Conservation (phyloP, 140 eudicot genomes). For the Ambrosia hybrid region DNA sequence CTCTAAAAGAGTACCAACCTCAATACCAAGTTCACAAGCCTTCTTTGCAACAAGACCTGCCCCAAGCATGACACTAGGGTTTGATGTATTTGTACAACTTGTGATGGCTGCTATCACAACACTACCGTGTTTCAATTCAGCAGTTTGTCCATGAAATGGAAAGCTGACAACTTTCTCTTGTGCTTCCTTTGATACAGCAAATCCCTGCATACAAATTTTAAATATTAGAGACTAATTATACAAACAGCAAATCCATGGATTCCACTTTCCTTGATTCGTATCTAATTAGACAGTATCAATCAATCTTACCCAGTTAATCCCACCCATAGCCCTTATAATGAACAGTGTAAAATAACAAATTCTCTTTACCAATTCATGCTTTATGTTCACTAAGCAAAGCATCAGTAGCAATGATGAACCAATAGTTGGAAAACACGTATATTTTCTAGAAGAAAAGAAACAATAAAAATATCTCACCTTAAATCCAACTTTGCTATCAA, state of each 20-base stretch:
- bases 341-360: neutral
- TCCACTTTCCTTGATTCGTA: no score
- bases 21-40: conserved; percentile 92
- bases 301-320: no score
- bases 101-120: conserved; percentile 98
- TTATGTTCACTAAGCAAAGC: neutral
- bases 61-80: conserved; percentile 99
- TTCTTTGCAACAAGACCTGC: conserved; percentile 99
- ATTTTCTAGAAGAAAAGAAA: no score
- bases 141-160: conserved; percentile 87
- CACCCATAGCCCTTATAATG: neutral
- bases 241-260: no score
- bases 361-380: neutral
- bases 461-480: conserved; percentile 49
- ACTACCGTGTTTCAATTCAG: conserved; percentile 91
- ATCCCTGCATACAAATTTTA: conserved; percentile 54
- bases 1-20: no score
- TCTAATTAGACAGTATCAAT: no score
- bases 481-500: conserved; percentile 90
- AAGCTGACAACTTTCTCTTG: conserved; percentile 87
- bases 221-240: neutral
- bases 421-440: no score
- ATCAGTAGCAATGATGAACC: neutral
- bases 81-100: conserved; percentile 96
- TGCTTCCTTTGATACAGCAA: conserved; percentile 86